A percentile compares a stretch with the other conserved stretches of the same genome.
Evolutionary conservation across 805 yeast genomes (phyloP).

Genomic region (Wilhelminamyces savonicus): DNA sequence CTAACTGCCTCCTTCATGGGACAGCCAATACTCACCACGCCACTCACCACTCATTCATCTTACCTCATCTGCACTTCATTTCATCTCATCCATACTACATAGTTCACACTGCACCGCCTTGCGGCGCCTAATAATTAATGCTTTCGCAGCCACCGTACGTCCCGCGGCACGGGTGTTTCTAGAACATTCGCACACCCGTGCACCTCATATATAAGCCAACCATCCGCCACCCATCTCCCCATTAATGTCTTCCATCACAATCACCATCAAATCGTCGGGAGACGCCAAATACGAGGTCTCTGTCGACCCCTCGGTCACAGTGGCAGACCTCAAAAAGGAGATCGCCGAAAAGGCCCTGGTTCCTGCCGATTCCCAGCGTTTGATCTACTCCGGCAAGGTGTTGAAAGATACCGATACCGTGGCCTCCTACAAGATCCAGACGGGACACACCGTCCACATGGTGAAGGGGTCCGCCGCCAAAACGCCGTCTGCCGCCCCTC

Average conservation of each 20-base stretch:
- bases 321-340: conserved; percentile 61
- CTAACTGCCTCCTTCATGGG: too few species aligned
- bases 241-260: conserved; percentile 23
- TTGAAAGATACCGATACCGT: conserved; percentile 78
- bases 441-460: conserved; percentile 83
- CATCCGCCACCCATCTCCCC: too few species aligned
- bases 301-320: conserved; percentile 48
- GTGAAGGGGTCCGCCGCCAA: conserved; percentile 66
- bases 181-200: too few species aligned
- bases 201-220: too few species aligned
- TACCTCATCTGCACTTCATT: too few species aligned
- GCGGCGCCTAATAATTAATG: too few species aligned
- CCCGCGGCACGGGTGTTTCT: too few species aligned
- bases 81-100: too few species aligned
- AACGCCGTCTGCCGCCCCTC: conserved; percentile 16
- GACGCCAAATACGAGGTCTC: conserved; percentile 72
- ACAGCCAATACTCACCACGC: too few species aligned
- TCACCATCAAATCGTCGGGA: conserved; percentile 49
- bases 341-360: conserved; percentile 58
- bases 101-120: too few species aligned
- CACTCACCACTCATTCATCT: too few species aligned
- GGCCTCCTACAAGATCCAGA: conserved; percentile 70
- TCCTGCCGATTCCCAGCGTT: conserved; percentile 74
- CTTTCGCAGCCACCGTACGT: too few species aligned
- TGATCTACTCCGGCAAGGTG: conserved; percentile 91